Conservation (phyloP, 2,329 filamentous ascomycete genomes). For the Dactylonectria macrodidyma region DNA sequence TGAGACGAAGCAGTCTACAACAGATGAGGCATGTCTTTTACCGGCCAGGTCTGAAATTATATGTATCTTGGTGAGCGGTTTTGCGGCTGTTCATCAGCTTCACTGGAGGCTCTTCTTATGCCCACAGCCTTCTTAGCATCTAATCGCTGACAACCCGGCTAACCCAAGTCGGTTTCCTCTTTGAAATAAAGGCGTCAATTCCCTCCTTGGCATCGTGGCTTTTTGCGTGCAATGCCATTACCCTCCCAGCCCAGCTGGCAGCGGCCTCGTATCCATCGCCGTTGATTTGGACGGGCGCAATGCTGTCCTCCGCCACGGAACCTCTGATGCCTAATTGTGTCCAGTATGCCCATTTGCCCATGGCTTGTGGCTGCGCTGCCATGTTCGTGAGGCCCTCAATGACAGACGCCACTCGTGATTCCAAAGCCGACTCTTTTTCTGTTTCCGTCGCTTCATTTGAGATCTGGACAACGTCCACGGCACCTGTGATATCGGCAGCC, state of each 20-base stretch:
- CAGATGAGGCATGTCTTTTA: no score
- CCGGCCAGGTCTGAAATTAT: no score
- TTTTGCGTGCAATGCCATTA: conserved; percentile 44
- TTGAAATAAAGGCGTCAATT: conserved; percentile 40
- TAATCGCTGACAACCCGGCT: conserved; percentile 9
- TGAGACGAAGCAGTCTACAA: no score
- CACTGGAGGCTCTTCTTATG: no score
- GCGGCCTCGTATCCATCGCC: conserved; percentile 42
- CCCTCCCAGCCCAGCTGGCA: conserved; percentile 40
- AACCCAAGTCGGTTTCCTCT: conserved; percentile 34
- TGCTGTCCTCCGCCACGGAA: not conserved
- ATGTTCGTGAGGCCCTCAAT: conserved; percentile 27
- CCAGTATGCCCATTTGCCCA: conserved; percentile 47
- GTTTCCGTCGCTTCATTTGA: accelerated
- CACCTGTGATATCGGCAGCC: conserved; percentile 32
- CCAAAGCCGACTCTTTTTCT: conserved; percentile 21
- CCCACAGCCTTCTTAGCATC: no score
- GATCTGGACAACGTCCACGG: conserved; percentile 37
- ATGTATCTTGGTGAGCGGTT: no score
- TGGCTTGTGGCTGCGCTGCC: conserved; percentile 39
- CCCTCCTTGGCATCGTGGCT: conserved; percentile 44
- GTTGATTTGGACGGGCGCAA: not conserved
- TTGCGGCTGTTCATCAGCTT: no score
- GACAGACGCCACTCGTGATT: conserved; percentile 29
- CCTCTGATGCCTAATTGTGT: conserved; percentile 37